Percentiles rank a stretch among this genome's conserved stretches.
These are phyloP conservation scores for Suillus subaureus DNA, from an alignment of 768 basidiomycete genomes.

Conservation along the genomic window DNA sequence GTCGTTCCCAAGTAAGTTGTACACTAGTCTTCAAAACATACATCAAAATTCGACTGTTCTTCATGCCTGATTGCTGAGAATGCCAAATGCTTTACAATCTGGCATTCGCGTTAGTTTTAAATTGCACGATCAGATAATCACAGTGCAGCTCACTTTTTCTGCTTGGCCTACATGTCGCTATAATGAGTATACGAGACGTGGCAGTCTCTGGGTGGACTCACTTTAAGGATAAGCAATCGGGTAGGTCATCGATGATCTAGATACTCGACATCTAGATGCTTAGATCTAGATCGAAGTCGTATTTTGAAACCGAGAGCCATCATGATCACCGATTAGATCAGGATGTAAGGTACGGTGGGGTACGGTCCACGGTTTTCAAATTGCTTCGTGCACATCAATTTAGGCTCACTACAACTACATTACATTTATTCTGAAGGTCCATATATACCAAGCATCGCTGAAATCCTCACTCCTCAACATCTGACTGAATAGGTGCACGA, in stretches of 20 bases:
- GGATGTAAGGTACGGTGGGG: background rate
- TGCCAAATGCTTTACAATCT: background rate
- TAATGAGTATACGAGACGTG: background rate
- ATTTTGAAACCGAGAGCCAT: background rate
- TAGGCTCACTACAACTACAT: background rate
- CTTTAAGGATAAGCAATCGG: background rate
- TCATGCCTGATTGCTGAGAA: background rate
- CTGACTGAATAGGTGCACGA: background rate
- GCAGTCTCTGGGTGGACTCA: background rate
- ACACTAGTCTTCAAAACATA: background rate
- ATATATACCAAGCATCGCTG: too few species aligned
- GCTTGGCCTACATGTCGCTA: background rate
- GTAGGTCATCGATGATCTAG: background rate
- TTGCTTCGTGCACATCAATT: background rate
- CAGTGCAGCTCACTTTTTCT: background rate
- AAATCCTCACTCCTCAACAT: background rate
- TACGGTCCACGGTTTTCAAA: background rate
- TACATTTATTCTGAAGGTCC: background rate
- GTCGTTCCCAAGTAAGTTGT: background rate
- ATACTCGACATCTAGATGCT: background rate
- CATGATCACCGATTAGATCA: slow-evolving; percentile 2
- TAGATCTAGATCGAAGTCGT: background rate
- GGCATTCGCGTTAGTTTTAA: background rate
- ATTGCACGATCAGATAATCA: background rate
- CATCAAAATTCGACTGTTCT: background rate